These are phyloP conservation scores for Zhuliangozyma blackwelliae DNA, from an alignment of 1,139 yeast species.

Conservation along the genomic window DNA sequence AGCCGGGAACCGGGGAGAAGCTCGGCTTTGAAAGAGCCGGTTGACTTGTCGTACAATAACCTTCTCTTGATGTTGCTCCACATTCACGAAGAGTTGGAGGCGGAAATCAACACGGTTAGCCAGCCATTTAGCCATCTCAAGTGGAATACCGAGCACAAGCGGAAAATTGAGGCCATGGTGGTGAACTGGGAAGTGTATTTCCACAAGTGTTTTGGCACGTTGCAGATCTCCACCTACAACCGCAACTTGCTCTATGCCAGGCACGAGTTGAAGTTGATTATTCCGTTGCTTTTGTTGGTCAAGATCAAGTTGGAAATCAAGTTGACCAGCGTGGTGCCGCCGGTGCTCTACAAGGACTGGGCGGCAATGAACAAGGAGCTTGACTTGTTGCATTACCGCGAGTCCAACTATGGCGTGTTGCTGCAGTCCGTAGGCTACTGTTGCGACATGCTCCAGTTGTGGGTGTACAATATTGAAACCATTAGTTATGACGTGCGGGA, in stretches of 20 bases:
- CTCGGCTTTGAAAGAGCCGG: constrained; percentile 3
- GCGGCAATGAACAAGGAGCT: constrained; percentile 53
- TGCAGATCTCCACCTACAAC: constrained; percentile 50
- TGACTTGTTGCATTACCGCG: constrained; percentile 25
- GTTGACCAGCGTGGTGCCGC: constrained; percentile 52
- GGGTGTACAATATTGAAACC: constrained; percentile 66
- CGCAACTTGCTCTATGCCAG: constrained; percentile 45
- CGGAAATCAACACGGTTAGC: constrained; percentile 34
- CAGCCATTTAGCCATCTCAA: constrained; percentile 24
- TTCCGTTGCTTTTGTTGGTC: constrained; percentile 62
- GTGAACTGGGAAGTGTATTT: constrained; percentile 64
- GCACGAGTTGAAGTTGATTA: constrained; percentile 56
- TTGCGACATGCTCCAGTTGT: constrained; percentile 55
- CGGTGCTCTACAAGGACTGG: constrained; percentile 64
- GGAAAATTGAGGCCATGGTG: constrained; percentile 49
- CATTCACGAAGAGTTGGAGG: constrained; percentile 65
- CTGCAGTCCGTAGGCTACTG: constrained; percentile 57
- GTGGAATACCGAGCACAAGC: constrained; percentile 63
- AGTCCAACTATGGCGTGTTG: constrained; percentile 51
- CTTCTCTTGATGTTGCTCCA: constrained; percentile 64
- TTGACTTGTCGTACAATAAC: constrained; percentile 47
- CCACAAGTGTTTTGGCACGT: constrained; percentile 56
- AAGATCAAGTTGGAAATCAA: constrained; percentile 59
- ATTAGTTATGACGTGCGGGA: constrained; percentile 54
- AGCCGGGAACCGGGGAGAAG: constrained; percentile 1